Base-by-base conservation (phyloP, 2,329 filamentous ascomycete genomes). In the Xylariaceae sp. region DNA sequence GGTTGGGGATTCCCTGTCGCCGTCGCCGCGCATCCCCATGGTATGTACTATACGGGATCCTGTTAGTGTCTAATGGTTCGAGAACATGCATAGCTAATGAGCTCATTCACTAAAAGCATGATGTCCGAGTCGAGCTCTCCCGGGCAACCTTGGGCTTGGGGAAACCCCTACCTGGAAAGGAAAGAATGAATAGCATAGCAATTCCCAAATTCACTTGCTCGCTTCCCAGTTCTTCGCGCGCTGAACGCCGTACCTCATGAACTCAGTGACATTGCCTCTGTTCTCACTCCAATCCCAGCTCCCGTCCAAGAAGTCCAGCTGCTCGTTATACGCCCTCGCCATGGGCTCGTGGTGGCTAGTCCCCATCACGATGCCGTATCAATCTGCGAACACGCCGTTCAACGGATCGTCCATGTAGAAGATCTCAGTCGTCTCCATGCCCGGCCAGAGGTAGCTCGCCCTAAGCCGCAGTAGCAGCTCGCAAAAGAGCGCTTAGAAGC, bases 321-420 rank as follows among this genome's bases (percentile, higher is more conserved):
- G 65, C 53, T 69, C 66, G 47, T 69, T 68, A 42, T 80, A 81
- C 6, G 76, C 74, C 16, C 80, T 71, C 47, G 75, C 73, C 77
- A 89, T 79, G 2, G 86, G 86, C 66, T 89, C 86, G 2, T 80
- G 87, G 66, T 89, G 86, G 17, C 81, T 85, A 2, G 82, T 84
- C 3, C 84, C 84, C 68, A 89, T 81, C 1, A 88, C 84, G 50
- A 89, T 81, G 28, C 83, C 85, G 60, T 82, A 88, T 18, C 83
- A 83, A 60, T 89, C 83, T 0, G 85, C 83, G 3, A 86, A 75
- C 0, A 81, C 78, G 61, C 86, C 82, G 59, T 83, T 88, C 33
- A 75, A 72, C 4, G 78, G 73, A 63, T 89, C 86, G 55, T 89
- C 86, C 1, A 87, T 78, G 61, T 82, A 81, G 62, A 88, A 86